Percentiles rank a stretch among this genome's conserved stretches.
Evolutionary conservation across 2,329 filamentous ascomycete species (phyloP).

Genomic region (Ophiostoma montium): DNA sequence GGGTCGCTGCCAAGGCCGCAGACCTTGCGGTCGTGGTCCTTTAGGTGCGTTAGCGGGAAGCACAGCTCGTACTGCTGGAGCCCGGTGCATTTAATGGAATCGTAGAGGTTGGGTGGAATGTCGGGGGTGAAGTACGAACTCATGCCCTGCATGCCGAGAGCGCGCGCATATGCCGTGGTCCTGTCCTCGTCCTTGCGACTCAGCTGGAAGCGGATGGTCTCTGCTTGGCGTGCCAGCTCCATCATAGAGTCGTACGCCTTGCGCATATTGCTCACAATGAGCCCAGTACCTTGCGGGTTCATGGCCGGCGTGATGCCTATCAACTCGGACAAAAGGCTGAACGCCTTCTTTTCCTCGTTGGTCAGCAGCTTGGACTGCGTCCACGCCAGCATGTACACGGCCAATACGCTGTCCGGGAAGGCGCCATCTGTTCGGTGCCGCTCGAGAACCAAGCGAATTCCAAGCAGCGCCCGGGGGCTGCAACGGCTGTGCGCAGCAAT

Average conservation of each 20-base stretch:
- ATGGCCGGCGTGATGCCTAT: conserved; percentile 5
- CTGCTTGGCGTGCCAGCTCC: conserved; percentile 9
- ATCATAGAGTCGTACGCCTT: conserved; percentile 11
- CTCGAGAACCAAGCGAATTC: conserved; percentile 10
- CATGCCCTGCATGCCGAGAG: conserved; percentile 12
- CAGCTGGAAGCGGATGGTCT: conserved; percentile 11
- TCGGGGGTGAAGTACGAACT: conserved; percentile 7
- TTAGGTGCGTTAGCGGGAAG: conserved; percentile 14
- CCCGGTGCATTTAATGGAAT: conserved; percentile 13
- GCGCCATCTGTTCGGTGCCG: conserved; percentile 3
- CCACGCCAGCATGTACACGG: conserved; percentile 12
- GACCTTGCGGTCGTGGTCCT: conserved; percentile 9
- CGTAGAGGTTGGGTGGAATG: conserved; percentile 12
- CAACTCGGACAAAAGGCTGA: conserved; percentile 8
- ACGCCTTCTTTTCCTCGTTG: conserved; percentile 6
- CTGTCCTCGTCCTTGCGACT: conserved; percentile 4
- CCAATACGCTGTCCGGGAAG: conserved; percentile 9
- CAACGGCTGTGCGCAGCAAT: conserved; percentile 5
- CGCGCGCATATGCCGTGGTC: conserved; percentile 5
- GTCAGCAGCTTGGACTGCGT: conserved; percentile 7
- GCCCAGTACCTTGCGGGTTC: conserved; percentile 6
- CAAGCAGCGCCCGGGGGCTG: conserved; percentile 1
- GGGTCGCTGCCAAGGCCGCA: conserved; percentile 12
- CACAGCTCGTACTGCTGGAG: conserved; percentile 14
- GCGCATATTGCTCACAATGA: conserved; percentile 7